These are phyloP conservation scores for Steccherinum ochraceum DNA, from an alignment of 768 basidiomycete species.

Conservation along the genomic window DNA sequence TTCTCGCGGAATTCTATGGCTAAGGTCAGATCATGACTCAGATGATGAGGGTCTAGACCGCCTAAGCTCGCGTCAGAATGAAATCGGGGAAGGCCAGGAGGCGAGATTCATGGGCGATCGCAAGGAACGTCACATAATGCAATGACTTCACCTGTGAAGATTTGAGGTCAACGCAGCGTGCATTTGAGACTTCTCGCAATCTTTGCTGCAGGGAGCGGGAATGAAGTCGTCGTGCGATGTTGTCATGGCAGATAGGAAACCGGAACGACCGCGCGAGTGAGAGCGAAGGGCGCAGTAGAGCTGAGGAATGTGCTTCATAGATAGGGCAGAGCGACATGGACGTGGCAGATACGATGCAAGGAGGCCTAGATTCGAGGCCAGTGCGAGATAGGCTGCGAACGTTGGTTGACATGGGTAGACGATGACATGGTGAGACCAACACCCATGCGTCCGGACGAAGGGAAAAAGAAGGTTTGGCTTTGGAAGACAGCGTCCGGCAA, in stretches of 20 bases:
- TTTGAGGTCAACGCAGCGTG: background rate
- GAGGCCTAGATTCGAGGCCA: background rate
- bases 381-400: background rate
- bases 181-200: background rate
- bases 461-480: background rate
- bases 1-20: background rate
- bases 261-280: background rate
- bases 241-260: background rate
- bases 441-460: background rate
- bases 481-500: background rate
- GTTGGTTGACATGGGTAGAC: background rate
- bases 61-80: background rate
- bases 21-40: background rate
- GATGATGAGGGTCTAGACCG: background rate
- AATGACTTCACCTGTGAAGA: background rate
- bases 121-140: background rate
- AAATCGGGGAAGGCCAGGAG: background rate
- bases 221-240: background rate
- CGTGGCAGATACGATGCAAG: background rate
- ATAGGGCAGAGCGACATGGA: background rate
- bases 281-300: background rate
- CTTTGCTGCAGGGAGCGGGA: background rate
- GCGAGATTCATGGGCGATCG: background rate
- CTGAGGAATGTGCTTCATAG: background rate
- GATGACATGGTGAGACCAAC: background rate